Conservation (phyloP, 1,284 basidiomycete genomes). For the Austropuccinia psidii region DNA sequence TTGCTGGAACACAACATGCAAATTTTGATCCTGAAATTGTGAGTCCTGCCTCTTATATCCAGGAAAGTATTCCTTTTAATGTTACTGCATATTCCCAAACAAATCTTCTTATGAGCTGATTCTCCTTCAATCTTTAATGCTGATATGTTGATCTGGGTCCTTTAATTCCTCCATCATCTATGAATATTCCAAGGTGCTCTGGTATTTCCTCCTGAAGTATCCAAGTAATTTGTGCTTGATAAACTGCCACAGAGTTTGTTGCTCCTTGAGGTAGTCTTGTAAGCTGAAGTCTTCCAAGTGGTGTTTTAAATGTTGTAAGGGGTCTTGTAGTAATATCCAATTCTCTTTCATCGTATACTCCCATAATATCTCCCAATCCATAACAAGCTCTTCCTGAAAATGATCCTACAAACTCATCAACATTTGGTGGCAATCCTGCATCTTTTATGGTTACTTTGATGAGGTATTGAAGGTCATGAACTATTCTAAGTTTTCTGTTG, state of each 20-base stretch:
- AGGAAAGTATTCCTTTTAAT: constrained; percentile 5
- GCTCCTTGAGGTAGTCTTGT: constrained; percentile 17
- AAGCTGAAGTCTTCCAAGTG: constrained; percentile 3
- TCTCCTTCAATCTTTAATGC: not conserved
- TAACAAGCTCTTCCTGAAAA: constrained; percentile 18
- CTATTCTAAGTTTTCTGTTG: constrained; percentile 3
- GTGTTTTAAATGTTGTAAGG: constrained; percentile 4
- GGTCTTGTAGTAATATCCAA: not conserved
- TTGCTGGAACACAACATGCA: too few species aligned
- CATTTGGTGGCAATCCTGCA: not conserved
- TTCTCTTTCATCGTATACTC: constrained; percentile 23
- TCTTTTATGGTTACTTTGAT: constrained; percentile 8
- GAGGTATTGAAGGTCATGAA: constrained; percentile 12
- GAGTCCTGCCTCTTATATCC: constrained; percentile 9
- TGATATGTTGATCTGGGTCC: not conserved
- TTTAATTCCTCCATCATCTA: constrained; percentile 33
- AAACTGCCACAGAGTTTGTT: not conserved
- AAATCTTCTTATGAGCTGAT: constrained; percentile 2
- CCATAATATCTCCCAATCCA: constrained; percentile 18
- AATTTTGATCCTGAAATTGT: not conserved
- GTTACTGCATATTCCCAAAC: constrained; percentile 14
- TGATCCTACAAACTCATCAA: constrained; percentile 3
- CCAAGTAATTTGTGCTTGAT: constrained; percentile 11
- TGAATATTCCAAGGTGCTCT: constrained; percentile 1
- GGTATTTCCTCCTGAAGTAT: constrained; percentile 12